These are phyloP conservation scores for Mycena amicta DNA, from an alignment of 768 basidiomycete species.

Conservation along the genomic window DNA sequence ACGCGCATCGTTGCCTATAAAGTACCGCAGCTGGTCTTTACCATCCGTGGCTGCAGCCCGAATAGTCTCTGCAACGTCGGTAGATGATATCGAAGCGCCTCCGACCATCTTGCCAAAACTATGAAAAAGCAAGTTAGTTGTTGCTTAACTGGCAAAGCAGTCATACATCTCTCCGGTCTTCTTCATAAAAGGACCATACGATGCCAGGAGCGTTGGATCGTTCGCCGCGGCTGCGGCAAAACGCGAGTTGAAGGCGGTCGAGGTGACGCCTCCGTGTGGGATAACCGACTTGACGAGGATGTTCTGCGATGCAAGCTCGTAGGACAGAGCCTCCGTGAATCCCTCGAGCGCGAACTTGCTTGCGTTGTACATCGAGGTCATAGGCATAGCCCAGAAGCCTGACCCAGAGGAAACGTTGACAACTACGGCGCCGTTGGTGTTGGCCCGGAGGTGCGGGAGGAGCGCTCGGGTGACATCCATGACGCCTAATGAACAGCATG, in stretches of 20 bases:
- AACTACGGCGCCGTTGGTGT: slow-evolving; percentile 17
- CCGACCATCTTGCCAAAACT: slow-evolving; percentile 22
- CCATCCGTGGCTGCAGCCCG: slow-evolving; percentile 26
- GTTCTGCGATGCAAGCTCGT: slow-evolving; percentile 25
- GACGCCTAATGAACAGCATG: too few species aligned
- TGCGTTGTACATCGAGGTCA: slow-evolving; percentile 23
- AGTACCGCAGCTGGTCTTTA: slow-evolving; percentile 23
- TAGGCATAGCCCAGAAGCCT: slow-evolving; percentile 22
- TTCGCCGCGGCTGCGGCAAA: slow-evolving; percentile 10
- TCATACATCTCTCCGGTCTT: slow-evolving; percentile 14
- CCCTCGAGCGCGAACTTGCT: slow-evolving; percentile 29
- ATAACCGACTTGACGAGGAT: slow-evolving; percentile 25
- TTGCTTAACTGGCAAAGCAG: too few species aligned
- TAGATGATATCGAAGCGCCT: slow-evolving; percentile 14
- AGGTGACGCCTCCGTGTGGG: slow-evolving; percentile 24
- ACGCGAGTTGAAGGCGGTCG: slow-evolving; percentile 17
- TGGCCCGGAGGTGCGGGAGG: slow-evolving; percentile 25
- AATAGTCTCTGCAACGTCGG: slow-evolving; percentile 25
- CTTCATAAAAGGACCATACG: slow-evolving; percentile 17
- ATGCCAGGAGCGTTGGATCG: slow-evolving; percentile 5
- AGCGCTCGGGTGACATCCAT: slow-evolving; percentile 27
- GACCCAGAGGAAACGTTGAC: slow-evolving; percentile 27
- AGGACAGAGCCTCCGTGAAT: slow-evolving; percentile 27
- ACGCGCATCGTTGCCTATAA: slow-evolving; percentile 24
- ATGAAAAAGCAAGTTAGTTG: too few species aligned